Evolutionary conservation across 805 yeast species (phyloP), one percentile per base, ranked within the genome.

Genomic region (Candida andamanensis): DNA sequence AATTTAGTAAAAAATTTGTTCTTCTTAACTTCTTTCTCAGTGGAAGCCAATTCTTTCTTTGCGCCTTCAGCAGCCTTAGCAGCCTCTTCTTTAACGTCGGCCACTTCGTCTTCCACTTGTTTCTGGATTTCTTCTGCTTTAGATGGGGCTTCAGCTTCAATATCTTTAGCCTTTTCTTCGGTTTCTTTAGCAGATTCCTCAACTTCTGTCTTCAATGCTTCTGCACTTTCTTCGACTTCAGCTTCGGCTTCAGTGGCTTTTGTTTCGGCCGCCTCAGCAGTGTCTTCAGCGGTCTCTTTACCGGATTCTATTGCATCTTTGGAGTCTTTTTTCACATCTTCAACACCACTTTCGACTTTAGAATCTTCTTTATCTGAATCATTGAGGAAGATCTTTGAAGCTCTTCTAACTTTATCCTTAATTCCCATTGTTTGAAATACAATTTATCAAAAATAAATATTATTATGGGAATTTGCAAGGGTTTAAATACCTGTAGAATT

Each of bases 371-470:
- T 52, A 7, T 49, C 43, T n/a, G n/a, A n/a, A 27, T 58, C 58
- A 22, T 45, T 43, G 26, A 44, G 35, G 44, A 60, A 60, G 35
- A 57, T 52, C 47, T 50, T 58, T 22, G 65, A 59, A 15, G 58
- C 60, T 54, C 67, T 59, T 50, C 54, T 59, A 33, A 59, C 57
- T 47, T 42, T 60, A 39, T 59, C 62, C 42, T 58, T 58, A 36
- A 60, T 54, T 42, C 62, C 61, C 66, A 60, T 60, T 36, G 15
- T 33, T 2, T 3, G 19, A 23, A 17, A 11, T 11, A 12, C 20
- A 10, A 14, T n/a, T 11, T 14, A 10, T 4, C 11, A 13, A 14
- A 25, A 15, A 20, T 26, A 26, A 26, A 20, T 12, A 26, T 9
- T 15, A 14, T 8, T 6, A 17, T 17, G 14, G 15, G 28, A 24